Conservation (phyloP, 805 yeast species). For the Blastobotrys chiropterorum region DNA sequence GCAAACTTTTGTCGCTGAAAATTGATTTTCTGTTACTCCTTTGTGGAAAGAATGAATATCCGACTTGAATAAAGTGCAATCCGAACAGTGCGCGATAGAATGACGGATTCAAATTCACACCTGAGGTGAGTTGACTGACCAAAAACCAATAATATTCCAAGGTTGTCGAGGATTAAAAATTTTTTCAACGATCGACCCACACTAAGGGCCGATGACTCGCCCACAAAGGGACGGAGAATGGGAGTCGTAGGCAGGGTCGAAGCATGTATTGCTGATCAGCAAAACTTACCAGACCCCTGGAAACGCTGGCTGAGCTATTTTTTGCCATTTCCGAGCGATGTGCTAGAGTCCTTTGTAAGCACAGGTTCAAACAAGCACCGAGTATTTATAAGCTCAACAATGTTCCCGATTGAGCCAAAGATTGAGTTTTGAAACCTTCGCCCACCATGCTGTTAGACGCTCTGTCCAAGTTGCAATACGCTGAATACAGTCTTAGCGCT, state of each 20-base stretch:
- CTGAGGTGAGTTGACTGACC: too few relatives aligned
- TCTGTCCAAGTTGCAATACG: not conserved
- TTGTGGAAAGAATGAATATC: too few relatives aligned
- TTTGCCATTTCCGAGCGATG: not conserved
- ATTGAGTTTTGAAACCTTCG: not conserved
- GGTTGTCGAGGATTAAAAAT: too few relatives aligned
- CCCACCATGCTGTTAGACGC: not conserved
- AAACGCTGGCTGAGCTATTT: not conserved
- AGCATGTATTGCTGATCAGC: not conserved
- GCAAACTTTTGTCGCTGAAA: not conserved
- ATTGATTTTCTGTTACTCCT: not conserved
- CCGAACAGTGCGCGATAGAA: too few relatives aligned
- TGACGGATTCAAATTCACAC: too few relatives aligned
- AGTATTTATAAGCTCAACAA: too few relatives aligned
- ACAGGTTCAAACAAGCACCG: not conserved
- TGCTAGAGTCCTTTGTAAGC: not conserved
- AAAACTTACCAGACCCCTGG: not conserved
- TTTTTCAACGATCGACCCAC: too few relatives aligned
- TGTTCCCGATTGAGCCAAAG: not conserved
- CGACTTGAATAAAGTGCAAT: too few relatives aligned
- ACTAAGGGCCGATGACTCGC: too few relatives aligned
- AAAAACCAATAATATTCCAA: too few relatives aligned
- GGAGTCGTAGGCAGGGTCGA: not conserved
- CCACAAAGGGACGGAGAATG: not conserved
- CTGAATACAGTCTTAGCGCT: not conserved